phyloP scores from a whole-genome alignment of 441 rosid species.

The Adansonia madagascariensis region DNA sequence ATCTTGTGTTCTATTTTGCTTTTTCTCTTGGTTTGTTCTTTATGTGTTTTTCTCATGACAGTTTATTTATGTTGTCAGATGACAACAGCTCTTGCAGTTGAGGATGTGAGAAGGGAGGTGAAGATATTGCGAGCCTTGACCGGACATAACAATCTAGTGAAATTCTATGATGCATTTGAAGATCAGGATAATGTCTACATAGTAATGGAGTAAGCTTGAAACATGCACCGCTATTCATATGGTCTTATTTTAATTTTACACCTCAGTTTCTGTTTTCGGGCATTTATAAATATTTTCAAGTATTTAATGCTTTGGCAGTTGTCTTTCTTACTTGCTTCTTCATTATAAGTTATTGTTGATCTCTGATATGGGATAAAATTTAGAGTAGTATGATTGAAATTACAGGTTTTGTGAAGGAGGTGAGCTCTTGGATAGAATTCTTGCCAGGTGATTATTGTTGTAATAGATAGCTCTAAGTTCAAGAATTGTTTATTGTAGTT shows the following conservation, averaged over 20 bases:
- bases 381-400: conserved; percentile 23
- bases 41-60: neutral
- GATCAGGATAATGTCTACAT: conserved; percentile 64
- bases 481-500: conserved; percentile 24
- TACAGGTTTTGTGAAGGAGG: conserved; percentile 99
- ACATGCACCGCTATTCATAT: neutral
- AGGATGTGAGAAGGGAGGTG: conserved; percentile 82
- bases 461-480: conserved; percentile 15
- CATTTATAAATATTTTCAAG: too few species aligned
- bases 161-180: conserved; percentile 70
- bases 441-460: conserved; percentile 61
- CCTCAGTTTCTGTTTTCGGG: neutral
- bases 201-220: conserved; percentile 66
- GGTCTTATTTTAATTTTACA: conserved; percentile 22
- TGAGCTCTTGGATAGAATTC: conserved; percentile 94
- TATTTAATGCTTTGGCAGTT: neutral
- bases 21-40: conserved; percentile 1
- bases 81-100: conserved; percentile 75
- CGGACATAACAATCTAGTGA: conserved; percentile 64
- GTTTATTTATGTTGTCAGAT: conserved; percentile 42
- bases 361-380: neutral
- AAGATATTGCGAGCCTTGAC: conserved; percentile 66
- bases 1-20: conserved; percentile 6
- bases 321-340: conserved; percentile 6
- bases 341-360: too few species aligned